A percentile compares a stretch with the other conserved stretches of the same genome.
These are phyloP conservation scores for Clonostachys rhizophaga DNA, from an alignment of 2,329 filamentous ascomycete species.

Conservation along the genomic window DNA sequence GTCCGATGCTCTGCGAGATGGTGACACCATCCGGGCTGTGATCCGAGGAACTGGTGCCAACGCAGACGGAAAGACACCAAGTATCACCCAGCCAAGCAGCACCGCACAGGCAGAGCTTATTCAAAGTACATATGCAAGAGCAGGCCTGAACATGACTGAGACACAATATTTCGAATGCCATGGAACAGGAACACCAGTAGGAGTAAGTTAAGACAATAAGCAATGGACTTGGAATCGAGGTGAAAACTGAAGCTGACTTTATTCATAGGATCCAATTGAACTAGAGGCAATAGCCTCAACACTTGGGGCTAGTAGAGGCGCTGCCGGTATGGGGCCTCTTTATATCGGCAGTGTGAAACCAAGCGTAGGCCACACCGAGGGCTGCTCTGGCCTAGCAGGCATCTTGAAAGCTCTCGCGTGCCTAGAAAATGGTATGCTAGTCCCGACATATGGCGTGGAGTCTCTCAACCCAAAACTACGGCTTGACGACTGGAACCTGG, in stretches of 20 bases:
- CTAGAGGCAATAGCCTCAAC: not conserved
- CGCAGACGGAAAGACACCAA: slow-evolving; percentile 27
- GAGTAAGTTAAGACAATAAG: slow-evolving; percentile 36
- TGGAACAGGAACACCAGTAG: slow-evolving; percentile 46
- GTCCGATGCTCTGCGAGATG: slow-evolving; percentile 48
- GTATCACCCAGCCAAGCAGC: slow-evolving; percentile 43
- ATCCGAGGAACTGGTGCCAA: slow-evolving; percentile 20
- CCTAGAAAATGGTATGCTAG: slow-evolving; percentile 8
- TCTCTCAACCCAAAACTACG: slow-evolving; percentile 4
- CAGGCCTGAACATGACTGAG: slow-evolving; percentile 22
- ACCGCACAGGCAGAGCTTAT: slow-evolving; percentile 35
- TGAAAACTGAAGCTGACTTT: slow-evolving; percentile 16
- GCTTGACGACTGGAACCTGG: slow-evolving; percentile 21
- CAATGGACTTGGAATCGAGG: not conserved
- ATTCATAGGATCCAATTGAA: slow-evolving; percentile 8
- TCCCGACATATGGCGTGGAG: slow-evolving; percentile 8
- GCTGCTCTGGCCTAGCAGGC: slow-evolving; percentile 8
- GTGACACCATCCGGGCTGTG: slow-evolving; percentile 30
- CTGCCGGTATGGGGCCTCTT: slow-evolving; percentile 12
- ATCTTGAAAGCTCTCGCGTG: slow-evolving; percentile 8
- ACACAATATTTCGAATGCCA: slow-evolving; percentile 41
- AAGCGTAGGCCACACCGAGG: slow-evolving; percentile 12
- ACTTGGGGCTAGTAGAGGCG: slow-evolving; percentile 17
- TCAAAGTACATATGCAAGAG: slow-evolving; percentile 24
- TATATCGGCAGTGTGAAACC: slow-evolving; percentile 13